Evolutionary conservation across 1,139 yeast species (phyloP), one percentile per base, ranked within the genome.

Genomic region (Pichia sp.): DNA sequence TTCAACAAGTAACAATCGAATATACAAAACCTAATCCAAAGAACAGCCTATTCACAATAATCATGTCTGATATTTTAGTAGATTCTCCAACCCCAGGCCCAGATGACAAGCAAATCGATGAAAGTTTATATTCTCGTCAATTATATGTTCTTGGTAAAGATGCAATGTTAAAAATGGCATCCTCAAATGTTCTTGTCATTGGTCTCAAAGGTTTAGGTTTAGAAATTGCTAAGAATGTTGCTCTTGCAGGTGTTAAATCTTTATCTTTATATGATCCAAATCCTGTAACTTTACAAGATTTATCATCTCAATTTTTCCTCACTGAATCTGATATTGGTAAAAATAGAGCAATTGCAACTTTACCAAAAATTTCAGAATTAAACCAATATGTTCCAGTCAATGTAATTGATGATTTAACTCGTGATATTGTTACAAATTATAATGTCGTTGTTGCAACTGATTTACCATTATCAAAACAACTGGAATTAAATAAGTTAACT

Each of bases 101-200:
- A 47, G 52, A 47, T 9, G 47, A 54, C 30, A 58, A 73, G n/a
- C 4, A 36, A 52, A 90, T 92, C 61, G 98, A 92, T 66, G 98
- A 92, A 74, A 78, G 95, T 51, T 76, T 92, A 60, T 92, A 92
- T 74, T 89, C 97, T 44, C 88, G 98, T 67, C 98, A 92, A 71
- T 78, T 92, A 66, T 88, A 89, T 60, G 97, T 89, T 49, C 70
- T 89, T 59, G 97, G 97, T 51, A 86, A 87, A 62, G 98, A 92
- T 59, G 99, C 99, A 48, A 92, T 92, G 99, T 74, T 90, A 61
- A 86, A 88, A 67, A 87, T 92, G 97, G 96, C 92, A 63, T 76
- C 79, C 57, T 89, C 97, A 41, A 88, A 86, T 61, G 96, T 92
- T 26, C 76, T 92, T 46, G 75, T 92, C 48, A 79, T 90, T 55